Base-by-base conservation (phyloP, 768 basidiomycete species). In the Mycena galericulata region DNA sequence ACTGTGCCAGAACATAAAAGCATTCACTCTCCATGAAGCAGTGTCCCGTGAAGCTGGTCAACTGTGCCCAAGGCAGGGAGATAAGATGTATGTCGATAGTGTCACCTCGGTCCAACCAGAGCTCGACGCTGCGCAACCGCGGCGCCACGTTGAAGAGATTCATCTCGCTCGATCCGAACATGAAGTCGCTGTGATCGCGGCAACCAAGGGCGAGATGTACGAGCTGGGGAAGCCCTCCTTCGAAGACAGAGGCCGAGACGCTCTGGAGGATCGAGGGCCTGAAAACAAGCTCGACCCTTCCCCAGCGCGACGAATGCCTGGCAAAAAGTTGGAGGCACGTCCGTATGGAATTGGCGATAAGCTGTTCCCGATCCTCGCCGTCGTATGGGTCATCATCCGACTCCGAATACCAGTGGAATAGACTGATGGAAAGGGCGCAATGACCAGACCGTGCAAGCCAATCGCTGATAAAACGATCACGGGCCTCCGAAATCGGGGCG, bases 381-480 rank as follows among this genome's bases (percentile, higher is more conserved):
- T 40, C 36, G 2, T 40, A 34, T 7, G 54, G 11, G 9, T 56
- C 54, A 8, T 11, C 50, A 15, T 51, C 26, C 5, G 4, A 11
- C 7, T 22, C 45, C n/a, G 14, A 14, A 8, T 46, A 46, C 5
- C 8, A 3, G 20, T 29, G 1, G 18, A 18, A 29, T 15, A 56
- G 38, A 22, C 12, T 1, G 38, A 56, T 56, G 36, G 24, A 56
- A 56, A 56, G 54, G 12, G 36, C 2, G 22, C 12, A 34, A 38
- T 56, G 10, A n/a, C 36, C 22, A 20, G 54, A 56, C 26, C 36
- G 38, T 24, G 54, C 36, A 29, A 56, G 54, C 54, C 54, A 56
- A 24, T 9, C 4, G 26, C 29, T 56, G 24, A 56, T 56, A 15
- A 56, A 24, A 38, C 18, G 7, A 15, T 56, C 54, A 24, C 54